phyloP scores from a whole-genome alignment of 495 filamentous ascomycete species.

The Chaetomium cochliodes region DNA sequence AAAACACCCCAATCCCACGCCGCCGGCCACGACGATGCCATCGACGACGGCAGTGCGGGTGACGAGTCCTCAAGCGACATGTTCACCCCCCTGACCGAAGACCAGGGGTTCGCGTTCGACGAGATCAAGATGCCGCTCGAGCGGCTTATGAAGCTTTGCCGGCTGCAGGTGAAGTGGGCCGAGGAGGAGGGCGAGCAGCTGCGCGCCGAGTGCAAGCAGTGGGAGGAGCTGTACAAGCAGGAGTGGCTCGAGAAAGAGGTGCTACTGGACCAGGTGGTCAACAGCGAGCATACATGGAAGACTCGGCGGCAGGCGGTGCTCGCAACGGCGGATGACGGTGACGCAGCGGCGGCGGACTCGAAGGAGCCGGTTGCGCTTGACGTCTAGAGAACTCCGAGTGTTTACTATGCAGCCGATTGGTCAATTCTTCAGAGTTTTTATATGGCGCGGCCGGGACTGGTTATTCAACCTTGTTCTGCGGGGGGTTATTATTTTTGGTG shows the following conservation, averaged over 20 bases:
- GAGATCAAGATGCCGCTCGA: slow-evolving; percentile 69
- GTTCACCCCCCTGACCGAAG: slow-evolving; percentile 53
- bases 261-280: slow-evolving; percentile 54
- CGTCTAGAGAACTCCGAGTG: not conserved
- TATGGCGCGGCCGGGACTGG: not conserved
- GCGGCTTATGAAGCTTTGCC: slow-evolving; percentile 69
- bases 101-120: slow-evolving; percentile 66
- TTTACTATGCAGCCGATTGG: not conserved
- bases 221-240: slow-evolving; percentile 65
- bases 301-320: slow-evolving; percentile 46
- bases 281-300: slow-evolving; percentile 53
- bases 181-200: slow-evolving; percentile 66
- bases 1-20: slow-evolving; percentile 56
- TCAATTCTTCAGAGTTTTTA: not conserved
- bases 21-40: slow-evolving; percentile 53
- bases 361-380: not conserved
- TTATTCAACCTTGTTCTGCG: not conserved
- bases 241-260: slow-evolving; percentile 86
- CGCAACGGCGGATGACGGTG: slow-evolving; percentile 22
- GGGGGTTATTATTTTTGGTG: not conserved
- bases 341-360: not conserved
- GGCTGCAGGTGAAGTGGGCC: slow-evolving; percentile 78
- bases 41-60: slow-evolving; percentile 52
- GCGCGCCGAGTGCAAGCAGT: slow-evolving; percentile 58
- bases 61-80: slow-evolving; percentile 47